Percentiles rank a stretch among this genome's conserved stretches.
Conservation (phyloP, 2,329 filamentous ascomycete genomes). For the Blastomyces silverae region DNA sequence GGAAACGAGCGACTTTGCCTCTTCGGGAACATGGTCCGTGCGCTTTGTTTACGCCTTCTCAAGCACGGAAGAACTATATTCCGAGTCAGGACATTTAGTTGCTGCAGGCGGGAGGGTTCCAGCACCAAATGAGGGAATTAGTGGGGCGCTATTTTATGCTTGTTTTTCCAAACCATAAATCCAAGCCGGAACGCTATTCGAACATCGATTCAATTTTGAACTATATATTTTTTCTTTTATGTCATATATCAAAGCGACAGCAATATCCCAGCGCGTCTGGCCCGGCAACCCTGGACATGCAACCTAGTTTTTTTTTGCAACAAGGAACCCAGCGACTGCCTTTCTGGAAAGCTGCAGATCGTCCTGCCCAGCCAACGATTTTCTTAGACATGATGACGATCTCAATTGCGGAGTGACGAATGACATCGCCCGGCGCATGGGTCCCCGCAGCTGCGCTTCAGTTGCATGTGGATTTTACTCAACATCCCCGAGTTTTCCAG, state of each 20-base stretch:
- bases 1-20: neutral
- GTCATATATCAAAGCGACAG: neutral
- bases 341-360: neutral
- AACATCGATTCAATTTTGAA: neutral
- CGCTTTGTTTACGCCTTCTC: constrained; percentile 18
- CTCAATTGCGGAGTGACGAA: constrained; percentile 8
- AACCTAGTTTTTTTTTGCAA: neutral
- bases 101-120: neutral
- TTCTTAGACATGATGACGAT: constrained; percentile 6
- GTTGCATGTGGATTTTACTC: neutral
- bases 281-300: neutral
- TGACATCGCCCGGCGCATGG: neutral
- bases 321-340: neutral
- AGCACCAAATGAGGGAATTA: neutral
- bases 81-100: neutral
- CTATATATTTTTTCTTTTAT: neutral
- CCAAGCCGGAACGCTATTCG: neutral
- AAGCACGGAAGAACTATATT: constrained; percentile 7
- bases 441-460: neutral
- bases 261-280: neutral
- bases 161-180: neutral
- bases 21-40: constrained; percentile 16
- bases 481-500: neutral
- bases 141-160: constrained; percentile 9
- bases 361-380: neutral